A percentile compares a stretch with the other conserved stretches of the same genome.
These are phyloP conservation scores for Camelina laxa DNA, from an alignment of 345 rosid species.

Conservation along the genomic window DNA sequence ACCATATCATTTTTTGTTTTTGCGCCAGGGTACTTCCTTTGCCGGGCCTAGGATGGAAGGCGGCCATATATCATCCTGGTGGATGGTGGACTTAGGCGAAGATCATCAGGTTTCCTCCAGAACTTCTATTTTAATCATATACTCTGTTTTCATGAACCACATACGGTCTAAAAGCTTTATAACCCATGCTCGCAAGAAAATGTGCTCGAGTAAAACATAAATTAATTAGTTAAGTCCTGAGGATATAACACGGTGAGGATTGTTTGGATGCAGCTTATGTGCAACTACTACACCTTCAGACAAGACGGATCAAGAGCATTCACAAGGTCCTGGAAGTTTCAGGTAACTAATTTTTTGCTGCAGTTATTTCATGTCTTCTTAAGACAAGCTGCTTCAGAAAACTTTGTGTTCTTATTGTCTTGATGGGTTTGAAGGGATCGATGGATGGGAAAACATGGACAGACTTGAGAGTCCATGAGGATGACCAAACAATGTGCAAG, in stretches of 20 bases:
- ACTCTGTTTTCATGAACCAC: not conserved
- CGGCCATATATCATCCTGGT: constrained; percentile 73
- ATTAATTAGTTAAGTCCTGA: not conserved
- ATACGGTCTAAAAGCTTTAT: not conserved
- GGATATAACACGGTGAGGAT: constrained; percentile 8
- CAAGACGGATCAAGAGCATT: constrained; percentile 90
- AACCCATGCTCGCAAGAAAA: not conserved
- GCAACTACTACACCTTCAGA: constrained; percentile 90
- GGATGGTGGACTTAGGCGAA: constrained; percentile 92
- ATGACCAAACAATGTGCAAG: constrained; percentile 79
- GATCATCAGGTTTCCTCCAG: constrained; percentile 77
- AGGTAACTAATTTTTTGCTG: constrained; percentile 53
- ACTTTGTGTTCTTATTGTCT: not conserved
- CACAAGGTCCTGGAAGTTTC: constrained; percentile 80
- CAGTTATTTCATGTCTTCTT: not conserved
- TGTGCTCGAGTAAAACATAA: not conserved
- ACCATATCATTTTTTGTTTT: not conserved
- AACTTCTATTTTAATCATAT: constrained; percentile 16
- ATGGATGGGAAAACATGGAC: constrained; percentile 79
- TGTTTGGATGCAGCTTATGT: constrained; percentile 76
- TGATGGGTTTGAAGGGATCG: constrained; percentile 65
- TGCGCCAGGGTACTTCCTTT: constrained; percentile 76
- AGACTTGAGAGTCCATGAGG: constrained; percentile 70
- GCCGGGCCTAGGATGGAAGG: constrained; percentile 86
- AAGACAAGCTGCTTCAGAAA: constrained; percentile 24